A percentile compares a stretch with the other conserved stretches of the same genome.
Conservation (phyloP, 495 filamentous ascomycete species). For the Choiromyces venosus region DNA sequence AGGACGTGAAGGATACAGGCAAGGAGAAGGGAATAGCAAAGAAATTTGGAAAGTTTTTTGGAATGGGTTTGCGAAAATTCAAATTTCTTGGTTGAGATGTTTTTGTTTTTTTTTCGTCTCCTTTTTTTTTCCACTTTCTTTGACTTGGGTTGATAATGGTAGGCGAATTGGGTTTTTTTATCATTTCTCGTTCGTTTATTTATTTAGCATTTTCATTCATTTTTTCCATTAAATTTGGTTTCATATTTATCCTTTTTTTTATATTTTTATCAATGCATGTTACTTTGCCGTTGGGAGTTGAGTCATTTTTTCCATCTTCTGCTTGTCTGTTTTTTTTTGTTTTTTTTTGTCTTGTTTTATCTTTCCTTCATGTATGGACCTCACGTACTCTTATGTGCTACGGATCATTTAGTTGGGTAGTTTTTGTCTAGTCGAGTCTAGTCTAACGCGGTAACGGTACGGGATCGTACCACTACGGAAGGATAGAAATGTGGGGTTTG, state of each 20-base stretch:
- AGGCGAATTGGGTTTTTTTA: background rate
- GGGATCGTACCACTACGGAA: too few relatives aligned
- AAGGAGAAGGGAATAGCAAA: background rate
- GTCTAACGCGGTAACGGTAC: background rate
- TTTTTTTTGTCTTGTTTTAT: background rate
- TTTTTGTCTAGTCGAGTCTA: background rate
- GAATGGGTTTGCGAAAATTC: background rate
- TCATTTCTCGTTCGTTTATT: too few relatives aligned
- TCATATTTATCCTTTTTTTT: too few relatives aligned
- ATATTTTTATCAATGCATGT: constrained; percentile 1
- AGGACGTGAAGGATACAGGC: background rate
- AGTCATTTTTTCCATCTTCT: too few relatives aligned
- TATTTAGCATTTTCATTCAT: too few relatives aligned
- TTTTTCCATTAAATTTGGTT: too few relatives aligned
- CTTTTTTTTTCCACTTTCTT: background rate
- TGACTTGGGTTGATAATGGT: background rate
- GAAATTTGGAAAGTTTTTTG: background rate
- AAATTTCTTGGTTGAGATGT: background rate
- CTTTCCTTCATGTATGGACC: background rate
- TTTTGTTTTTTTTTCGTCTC: background rate
- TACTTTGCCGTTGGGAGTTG: background rate
- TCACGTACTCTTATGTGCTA: background rate
- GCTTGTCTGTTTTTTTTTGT: too few relatives aligned
- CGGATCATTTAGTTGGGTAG: background rate
- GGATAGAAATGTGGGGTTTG: background rate